Evolutionary conservation across 1,284 basidiomycete genomes (phyloP), one percentile per base, ranked within the genome.

Genomic region (Cerrena zonata): DNA sequence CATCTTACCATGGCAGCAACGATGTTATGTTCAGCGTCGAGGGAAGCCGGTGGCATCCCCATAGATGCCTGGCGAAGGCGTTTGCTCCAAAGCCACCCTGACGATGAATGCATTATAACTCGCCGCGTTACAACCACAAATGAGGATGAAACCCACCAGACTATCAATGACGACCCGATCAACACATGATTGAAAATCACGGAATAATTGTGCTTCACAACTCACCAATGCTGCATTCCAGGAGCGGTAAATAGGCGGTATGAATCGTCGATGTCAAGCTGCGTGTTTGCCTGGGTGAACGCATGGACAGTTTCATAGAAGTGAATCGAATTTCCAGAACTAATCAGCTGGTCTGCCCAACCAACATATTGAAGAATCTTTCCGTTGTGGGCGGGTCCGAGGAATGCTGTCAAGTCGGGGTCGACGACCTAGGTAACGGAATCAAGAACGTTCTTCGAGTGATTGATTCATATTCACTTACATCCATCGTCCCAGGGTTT

Each of bases 201-300:
- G n/a, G n/a, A n/a, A n/a, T n/a, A n/a, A n/a, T n/a, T n/a, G n/a
- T n/a, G n/a, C n/a, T n/a, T n/a, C n/a, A n/a, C n/a, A n/a, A n/a
- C n/a, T 26, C 50, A 57, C 58, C 71, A 72, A 53, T 74, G 71
- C 13, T 55, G 54, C 71, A 75, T 73, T 1, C 72, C 73, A 0
- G 70, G 68, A 12, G 73, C 65, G 25, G 67, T 59, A 58, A 72
- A 74, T n/a, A 73, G 61, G 12, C 67, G 65, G 58, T 73, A 74
- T 54, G 64, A 67, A 40, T 66, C 59, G 48, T 66, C 61, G 18
- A 70, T 61, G 34, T 59, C 56, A 36, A 60, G 48, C 2, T 53
- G 48, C 41, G 58, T 59, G 37, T 61, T 52, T 12, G 56, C 56
- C 11, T 58, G 53, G 45, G 58, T 65, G 50, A 58, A 60, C 22